phyloP scores from a whole-genome alignment of 2,329 filamentous ascomycete species.

The Pseudogymnoascus pannorum region DNA sequence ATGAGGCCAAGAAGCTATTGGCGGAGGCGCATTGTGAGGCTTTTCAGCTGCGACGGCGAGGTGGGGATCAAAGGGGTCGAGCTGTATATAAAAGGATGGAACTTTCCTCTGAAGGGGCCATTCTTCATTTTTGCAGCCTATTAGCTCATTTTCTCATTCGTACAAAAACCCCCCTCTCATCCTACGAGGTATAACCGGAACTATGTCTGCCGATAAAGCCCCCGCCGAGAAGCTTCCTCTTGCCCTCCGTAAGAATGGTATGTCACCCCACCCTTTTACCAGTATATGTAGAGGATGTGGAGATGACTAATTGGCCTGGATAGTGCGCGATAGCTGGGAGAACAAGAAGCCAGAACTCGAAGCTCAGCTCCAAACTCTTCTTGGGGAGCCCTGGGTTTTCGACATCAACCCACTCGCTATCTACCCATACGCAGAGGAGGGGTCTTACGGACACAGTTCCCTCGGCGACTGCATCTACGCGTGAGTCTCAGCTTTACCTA shows the following conservation, averaged over 20 bases:
- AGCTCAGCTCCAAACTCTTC: conserved; percentile 35
- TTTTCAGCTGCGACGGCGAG: background rate
- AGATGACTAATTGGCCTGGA: conserved; percentile 12
- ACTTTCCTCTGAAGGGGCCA: background rate
- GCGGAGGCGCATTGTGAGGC: background rate
- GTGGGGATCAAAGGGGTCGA: background rate
- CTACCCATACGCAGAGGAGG: conserved; percentile 39
- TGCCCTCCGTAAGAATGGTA: conserved; percentile 45
- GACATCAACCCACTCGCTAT: conserved; percentile 41
- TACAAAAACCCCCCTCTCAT: background rate
- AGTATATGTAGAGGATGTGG: background rate
- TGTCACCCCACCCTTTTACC: conserved; percentile 14
- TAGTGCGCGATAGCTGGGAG: conserved; percentile 48
- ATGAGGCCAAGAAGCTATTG: background rate
- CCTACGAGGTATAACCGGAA: background rate
- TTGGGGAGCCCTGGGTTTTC: conserved; percentile 44
- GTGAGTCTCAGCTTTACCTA: conserved; percentile 28
- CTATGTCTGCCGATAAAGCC: conserved; percentile 24
- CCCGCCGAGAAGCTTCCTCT: conserved; percentile 45
- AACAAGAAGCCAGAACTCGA: conserved; percentile 39
- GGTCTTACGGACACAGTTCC: conserved; percentile 28
- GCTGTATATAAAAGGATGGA: background rate
- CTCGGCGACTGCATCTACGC: conserved; percentile 38
- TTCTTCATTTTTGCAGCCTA: background rate
- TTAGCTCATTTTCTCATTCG: background rate